These are phyloP conservation scores for Xylaria telfairii DNA, from an alignment of 495 filamentous ascomycete species.

Conservation along the genomic window DNA sequence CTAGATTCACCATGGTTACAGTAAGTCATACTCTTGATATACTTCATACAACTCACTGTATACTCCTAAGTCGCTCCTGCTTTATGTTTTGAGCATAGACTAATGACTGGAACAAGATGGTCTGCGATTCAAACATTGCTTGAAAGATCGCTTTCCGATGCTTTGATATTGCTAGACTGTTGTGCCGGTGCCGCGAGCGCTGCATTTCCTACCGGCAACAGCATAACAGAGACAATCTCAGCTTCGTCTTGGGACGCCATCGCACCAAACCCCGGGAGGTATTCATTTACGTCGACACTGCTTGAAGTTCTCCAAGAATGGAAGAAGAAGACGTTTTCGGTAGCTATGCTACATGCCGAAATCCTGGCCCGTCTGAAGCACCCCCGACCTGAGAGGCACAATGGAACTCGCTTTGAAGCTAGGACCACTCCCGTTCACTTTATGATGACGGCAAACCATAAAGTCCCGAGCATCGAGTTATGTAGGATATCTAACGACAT, in stretches of 20 bases:
- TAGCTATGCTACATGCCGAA: constrained; percentile 59
- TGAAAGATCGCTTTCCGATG: constrained; percentile 58
- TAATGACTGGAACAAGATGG: constrained; percentile 42
- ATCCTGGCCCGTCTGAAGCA: constrained; percentile 58
- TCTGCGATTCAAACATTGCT: constrained; percentile 61
- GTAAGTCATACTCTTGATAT: constrained; percentile 27
- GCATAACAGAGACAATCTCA: constrained; percentile 60
- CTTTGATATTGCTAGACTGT: constrained; percentile 60
- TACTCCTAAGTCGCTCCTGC: neutral
- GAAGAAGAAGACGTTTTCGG: constrained; percentile 53
- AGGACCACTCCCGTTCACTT: constrained; percentile 59
- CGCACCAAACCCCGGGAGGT: constrained; percentile 56
- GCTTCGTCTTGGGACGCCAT: constrained; percentile 61
- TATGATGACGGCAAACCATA: constrained; percentile 60
- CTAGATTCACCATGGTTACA: constrained; percentile 53
- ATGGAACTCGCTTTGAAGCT: constrained; percentile 57
- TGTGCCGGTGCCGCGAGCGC: constrained; percentile 60
- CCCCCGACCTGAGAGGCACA: constrained; percentile 54
- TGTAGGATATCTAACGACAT: constrained; percentile 40
- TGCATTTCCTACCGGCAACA: constrained; percentile 53
- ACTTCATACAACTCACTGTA: neutral
- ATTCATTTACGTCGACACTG: constrained; percentile 58
- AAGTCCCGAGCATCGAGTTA: constrained; percentile 58
- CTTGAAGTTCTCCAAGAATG: constrained; percentile 60
- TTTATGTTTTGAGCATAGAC: neutral